Base-by-base conservation (phyloP, 2,329 filamentous ascomycete species). In the Aureobasidium sp. region DNA sequence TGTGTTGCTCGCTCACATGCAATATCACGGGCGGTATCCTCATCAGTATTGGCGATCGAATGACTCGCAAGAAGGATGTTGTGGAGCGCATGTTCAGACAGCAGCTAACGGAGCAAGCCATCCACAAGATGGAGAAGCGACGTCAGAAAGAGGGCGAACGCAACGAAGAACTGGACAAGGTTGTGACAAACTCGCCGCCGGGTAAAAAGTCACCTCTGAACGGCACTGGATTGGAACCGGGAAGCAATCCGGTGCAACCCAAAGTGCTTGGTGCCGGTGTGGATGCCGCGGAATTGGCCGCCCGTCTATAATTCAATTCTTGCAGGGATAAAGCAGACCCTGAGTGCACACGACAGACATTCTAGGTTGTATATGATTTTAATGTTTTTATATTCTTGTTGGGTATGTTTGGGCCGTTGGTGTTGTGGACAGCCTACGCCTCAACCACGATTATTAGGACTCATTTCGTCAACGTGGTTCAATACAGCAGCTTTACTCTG, bases 1-100 rank as follows among this genome's bases (percentile, higher is more conserved):
- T 95, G 1, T 88, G 86, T 69, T 88, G 85, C 69, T 90, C 87
- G 27, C 90, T 95, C 67, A 83, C 85, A 0, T 88, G 85, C 70
- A 95, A 95, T 71, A 87, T 91, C 65, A 83, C 83, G 0, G 90
- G 87, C 0, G 90, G 90, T 3, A 75, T 95, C 1, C 71, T 93
- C 29, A 95, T 95, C 71, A 85, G 80, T 66, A 79, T 91, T 17
- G 90, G 90, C 1, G 90, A 93, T 70, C 82, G 86, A 22, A 84
- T 82, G 65, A 91, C 90, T 1, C 80, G 90, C 56, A 95, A 95
- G 80, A 93, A 91, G 82, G 90, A 95, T 45, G 89, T 95, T 0
- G 79, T 91, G 25, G 87, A 92, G 70, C 82, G 87, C 48, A 84
- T 94, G 75, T 84, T 89, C 68, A 79, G 89, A 34, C 90, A 94